These are phyloP conservation scores for Aspergillus sp. DNA, from an alignment of 2,329 filamentous ascomycete genomes.

Conservation along the genomic window DNA sequence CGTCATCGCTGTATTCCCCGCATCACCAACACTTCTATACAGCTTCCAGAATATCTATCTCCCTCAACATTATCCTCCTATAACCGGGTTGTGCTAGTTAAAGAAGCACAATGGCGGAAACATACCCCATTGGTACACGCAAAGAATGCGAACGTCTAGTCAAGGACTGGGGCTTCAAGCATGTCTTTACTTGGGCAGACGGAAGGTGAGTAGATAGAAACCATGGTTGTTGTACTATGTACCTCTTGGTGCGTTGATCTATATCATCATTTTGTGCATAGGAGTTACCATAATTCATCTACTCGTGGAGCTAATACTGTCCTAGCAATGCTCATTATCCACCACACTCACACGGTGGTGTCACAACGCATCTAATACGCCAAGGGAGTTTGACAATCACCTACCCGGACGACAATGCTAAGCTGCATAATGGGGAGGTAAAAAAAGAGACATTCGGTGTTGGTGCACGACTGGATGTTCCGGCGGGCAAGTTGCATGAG, in stretches of 20 bases:
- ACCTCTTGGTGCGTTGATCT: too few species aligned
- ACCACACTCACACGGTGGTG: slow-evolving; percentile 57
- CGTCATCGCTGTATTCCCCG: background rate
- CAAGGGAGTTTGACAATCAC: slow-evolving; percentile 58
- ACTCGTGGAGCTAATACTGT: background rate
- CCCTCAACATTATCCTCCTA: too few species aligned
- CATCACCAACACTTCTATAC: background rate
- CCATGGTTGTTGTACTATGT: background rate
- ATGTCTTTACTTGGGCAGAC: slow-evolving; percentile 65
- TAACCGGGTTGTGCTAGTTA: too few species aligned
- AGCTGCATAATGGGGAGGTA: slow-evolving; percentile 26
- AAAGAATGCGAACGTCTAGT: slow-evolving; percentile 57
- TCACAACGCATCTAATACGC: slow-evolving; percentile 63
- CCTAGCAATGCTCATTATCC: slow-evolving; percentile 60
- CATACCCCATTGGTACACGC: slow-evolving; percentile 36
- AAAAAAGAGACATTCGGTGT: slow-evolving; percentile 58
- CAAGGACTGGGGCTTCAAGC: slow-evolving; percentile 58
- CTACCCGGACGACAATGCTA: slow-evolving; percentile 54
- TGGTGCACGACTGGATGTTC: slow-evolving; percentile 59
- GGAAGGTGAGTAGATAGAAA: slow-evolving; percentile 48
- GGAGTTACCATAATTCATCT: background rate
- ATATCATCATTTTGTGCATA: too few species aligned
- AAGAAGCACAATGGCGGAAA: slow-evolving; percentile 26
- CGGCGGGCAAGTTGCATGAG: slow-evolving; percentile 58
- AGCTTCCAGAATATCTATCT: background rate